These are phyloP conservation scores for Solanum hybrid DNA, from an alignment of 305 asterid species.

Conservation along the genomic window DNA sequence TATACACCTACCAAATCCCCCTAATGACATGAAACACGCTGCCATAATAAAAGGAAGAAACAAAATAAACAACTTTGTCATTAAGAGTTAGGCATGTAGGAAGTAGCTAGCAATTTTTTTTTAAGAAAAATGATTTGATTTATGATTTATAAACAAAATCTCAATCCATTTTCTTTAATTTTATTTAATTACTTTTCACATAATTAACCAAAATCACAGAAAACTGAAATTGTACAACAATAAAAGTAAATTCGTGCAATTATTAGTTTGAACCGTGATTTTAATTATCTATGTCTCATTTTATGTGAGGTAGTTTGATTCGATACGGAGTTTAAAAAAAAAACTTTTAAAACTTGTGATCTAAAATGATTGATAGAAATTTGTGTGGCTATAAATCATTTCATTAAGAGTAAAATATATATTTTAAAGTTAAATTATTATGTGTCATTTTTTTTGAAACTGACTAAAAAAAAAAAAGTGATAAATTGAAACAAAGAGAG, in stretches of 20 bases:
- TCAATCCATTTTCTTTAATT: background rate
- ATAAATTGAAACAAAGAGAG: too few species aligned
- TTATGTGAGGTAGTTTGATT: too few species aligned
- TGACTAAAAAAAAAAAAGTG: too few species aligned
- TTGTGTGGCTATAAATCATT: too few species aligned
- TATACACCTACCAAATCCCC: too few species aligned
- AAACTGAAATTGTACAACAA: background rate
- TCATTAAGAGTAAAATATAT: too few species aligned
- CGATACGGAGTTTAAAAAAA: too few species aligned
- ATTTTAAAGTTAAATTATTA: too few species aligned
- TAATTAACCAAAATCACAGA: background rate
- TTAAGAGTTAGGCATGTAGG: background rate
- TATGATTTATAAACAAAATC: background rate
- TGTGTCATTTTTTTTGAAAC: too few species aligned
- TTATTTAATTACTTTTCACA: background rate
- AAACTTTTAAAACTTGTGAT: too few species aligned
- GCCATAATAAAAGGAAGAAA: background rate
- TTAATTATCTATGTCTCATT: background rate
- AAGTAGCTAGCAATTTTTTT: background rate
- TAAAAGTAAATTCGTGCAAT: background rate
- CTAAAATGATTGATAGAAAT: too few species aligned
- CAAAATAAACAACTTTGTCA: background rate
- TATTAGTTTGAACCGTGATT: background rate
- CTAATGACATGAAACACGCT: background rate
- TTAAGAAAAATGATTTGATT: background rate